phyloP scores from a whole-genome alignment of 2,329 filamentous ascomycete genomes.

The Colletotrichum kahawae region DNA sequence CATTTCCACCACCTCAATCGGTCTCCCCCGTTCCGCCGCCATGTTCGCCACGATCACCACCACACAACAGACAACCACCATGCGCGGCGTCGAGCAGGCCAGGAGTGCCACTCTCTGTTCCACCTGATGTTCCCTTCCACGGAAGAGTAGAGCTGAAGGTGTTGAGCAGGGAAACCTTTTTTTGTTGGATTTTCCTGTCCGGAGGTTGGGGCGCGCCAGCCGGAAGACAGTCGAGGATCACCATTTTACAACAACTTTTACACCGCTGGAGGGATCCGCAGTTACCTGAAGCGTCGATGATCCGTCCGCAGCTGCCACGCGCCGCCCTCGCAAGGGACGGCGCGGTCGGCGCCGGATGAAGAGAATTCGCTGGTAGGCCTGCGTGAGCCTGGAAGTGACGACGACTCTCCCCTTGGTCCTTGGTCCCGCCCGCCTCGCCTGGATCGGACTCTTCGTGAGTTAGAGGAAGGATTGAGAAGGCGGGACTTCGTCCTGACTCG shows the following conservation, averaged over 20 bases:
- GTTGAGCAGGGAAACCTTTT: not conserved
- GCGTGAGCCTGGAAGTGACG: constrained; percentile 25
- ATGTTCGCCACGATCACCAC: not conserved
- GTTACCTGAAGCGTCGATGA: constrained; percentile 26
- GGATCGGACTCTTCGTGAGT: constrained; percentile 13
- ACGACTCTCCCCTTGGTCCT: not conserved
- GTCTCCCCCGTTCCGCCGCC: constrained; percentile 19
- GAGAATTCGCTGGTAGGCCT: constrained; percentile 25
- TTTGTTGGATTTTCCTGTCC: constrained; percentile 2
- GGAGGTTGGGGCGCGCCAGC: not conserved
- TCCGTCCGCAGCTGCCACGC: constrained; percentile 26
- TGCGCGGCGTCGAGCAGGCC: constrained; percentile 1
- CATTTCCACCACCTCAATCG: constrained; percentile 1
- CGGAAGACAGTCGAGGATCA: constrained; percentile 5
- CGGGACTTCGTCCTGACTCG: not conserved
- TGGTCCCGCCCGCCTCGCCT: constrained; percentile 7
- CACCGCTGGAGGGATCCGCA: constrained; percentile 10
- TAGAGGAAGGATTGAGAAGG: constrained; percentile 14
- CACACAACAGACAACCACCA: not conserved
- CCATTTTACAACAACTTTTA: not conserved
- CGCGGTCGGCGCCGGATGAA: constrained; percentile 8
- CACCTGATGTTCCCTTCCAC: constrained; percentile 9
- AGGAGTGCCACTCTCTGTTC: constrained; percentile 20
- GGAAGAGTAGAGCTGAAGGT: constrained; percentile 4
- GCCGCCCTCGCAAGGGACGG: not conserved